Evolutionary conservation across 345 rosid species (phyloP), one percentile per base, ranked within the genome.

Genomic region (Euphorbia pulcherrima): DNA sequence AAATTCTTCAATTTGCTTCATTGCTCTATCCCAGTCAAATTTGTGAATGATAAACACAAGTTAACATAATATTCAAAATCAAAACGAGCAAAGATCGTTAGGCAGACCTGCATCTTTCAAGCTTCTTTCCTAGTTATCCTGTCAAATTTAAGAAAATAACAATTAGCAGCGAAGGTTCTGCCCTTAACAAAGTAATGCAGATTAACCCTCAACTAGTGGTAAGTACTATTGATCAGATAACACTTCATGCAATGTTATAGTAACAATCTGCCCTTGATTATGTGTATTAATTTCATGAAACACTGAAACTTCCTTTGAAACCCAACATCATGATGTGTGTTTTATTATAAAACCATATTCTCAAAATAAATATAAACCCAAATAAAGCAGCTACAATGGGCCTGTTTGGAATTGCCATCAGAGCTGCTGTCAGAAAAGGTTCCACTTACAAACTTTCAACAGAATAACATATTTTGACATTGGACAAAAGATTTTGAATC

Each of bases 81-180:
- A 26, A 29, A 69, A 46, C 7, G n/a, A 10, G 12, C n/a, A 71
- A 20, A 68, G 52, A 53, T 29, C 13, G 2, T n/a, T 18, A 20
- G 48, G 16, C 27, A n/a, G 55, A 60, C 27, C 56, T 24, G 33
- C 59, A 37, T 13, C 39, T 72, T 70, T 83, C 84, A 94, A 57
- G 99, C 97, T 85, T 91, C 91, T 78, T 94, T 94, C 81, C 97
- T 82, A 13, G 96, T 88, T 77, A 91, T 84, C 89, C 99, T 94
- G 92, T 78, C 64, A 67, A 70, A 67, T 59, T 33, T 60, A 59
- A 73, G 30, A 27, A n/a, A 55, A 28, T 24, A 12, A 6, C 33
- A 61, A 54, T 78, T 69, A 58, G 30, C 20, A 57, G 40, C 40
- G 26, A 37, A 26, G 48, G 1, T 57, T 33, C 24, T 14, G 27